Conservation (phyloP, 495 filamentous ascomycete species). For the Podospora pseudocomata region DNA sequence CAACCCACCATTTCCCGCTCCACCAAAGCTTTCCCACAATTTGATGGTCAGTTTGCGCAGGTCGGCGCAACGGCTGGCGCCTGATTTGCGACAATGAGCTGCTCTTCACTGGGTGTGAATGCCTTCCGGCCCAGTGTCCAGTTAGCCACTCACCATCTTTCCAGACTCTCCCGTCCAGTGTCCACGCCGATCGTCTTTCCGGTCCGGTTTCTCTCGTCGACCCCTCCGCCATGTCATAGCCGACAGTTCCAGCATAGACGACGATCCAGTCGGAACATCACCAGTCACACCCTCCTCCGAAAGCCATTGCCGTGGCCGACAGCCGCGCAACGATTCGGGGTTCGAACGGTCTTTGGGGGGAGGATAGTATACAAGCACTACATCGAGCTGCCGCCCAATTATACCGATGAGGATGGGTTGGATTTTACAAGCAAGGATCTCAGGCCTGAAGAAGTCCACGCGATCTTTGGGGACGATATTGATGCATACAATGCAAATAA, state of each 20-base stretch:
- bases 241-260: background rate
- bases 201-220: slow-evolving; percentile 21
- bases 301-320: slow-evolving; percentile 10
- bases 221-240: background rate
- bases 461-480: slow-evolving; percentile 59
- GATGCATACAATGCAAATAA: slow-evolving; percentile 55
- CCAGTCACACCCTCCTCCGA: background rate
- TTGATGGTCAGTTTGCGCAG: slow-evolving; percentile 30
- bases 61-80: slow-evolving; percentile 26
- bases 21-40: slow-evolving; percentile 3
- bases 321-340: slow-evolving; percentile 21
- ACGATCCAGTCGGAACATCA: background rate
- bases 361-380: slow-evolving; percentile 37
- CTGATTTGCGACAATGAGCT: slow-evolving; percentile 28
- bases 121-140: slow-evolving; percentile 32
- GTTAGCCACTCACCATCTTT: slow-evolving; percentile 23
- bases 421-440: slow-evolving; percentile 47
- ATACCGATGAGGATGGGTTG: slow-evolving; percentile 45
- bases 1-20: background rate
- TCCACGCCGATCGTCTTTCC: slow-evolving; percentile 8
- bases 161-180: slow-evolving; percentile 13
- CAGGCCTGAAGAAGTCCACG: slow-evolving; percentile 51
- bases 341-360: slow-evolving; percentile 28
- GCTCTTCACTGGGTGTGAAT: slow-evolving; percentile 30
- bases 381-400: slow-evolving; percentile 44